A percentile compares a stretch with the other conserved stretches of the same genome.
These are phyloP conservation scores for Steccherinum ochraceum DNA, from an alignment of 768 basidiomycete species.

Conservation along the genomic window DNA sequence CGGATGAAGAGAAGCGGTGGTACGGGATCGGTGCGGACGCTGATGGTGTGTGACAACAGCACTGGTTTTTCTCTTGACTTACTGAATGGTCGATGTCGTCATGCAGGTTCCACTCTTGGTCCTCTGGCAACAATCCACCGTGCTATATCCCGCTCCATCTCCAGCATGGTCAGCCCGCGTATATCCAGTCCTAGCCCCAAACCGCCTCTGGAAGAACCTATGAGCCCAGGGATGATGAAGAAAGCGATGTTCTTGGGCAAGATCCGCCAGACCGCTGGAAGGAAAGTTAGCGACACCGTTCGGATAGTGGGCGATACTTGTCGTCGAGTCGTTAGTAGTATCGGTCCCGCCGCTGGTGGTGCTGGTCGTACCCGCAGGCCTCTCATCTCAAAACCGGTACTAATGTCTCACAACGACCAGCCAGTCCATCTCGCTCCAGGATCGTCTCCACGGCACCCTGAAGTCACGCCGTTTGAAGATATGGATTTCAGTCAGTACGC, in stretches of 20 bases:
- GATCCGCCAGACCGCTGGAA: slow-evolving; percentile 50
- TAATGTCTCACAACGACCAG: slow-evolving; percentile 22
- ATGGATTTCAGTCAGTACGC: slow-evolving; percentile 24
- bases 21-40: slow-evolving; percentile 45
- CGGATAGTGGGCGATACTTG: slow-evolving; percentile 28
- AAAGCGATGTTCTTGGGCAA: slow-evolving; percentile 65
- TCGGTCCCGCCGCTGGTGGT: slow-evolving; percentile 7
- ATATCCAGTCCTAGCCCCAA: not conserved
- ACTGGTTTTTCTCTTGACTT: too few species aligned
- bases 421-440: slow-evolving; percentile 5
- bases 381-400: slow-evolving; percentile 55
- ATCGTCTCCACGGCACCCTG: slow-evolving; percentile 12
- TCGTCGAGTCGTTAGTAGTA: slow-evolving; percentile 23
- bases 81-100: too few species aligned
- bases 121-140: not conserved
- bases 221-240: slow-evolving; percentile 54
- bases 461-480: slow-evolving; percentile 33
- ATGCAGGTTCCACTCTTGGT: too few species aligned
- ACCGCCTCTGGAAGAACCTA: slow-evolving; percentile 5
- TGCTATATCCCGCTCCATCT: not conserved
- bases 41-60: slow-evolving; percentile 5
- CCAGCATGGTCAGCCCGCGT: not conserved
- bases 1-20: slow-evolving; percentile 63
- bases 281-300: slow-evolving; percentile 63
- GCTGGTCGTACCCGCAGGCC: slow-evolving; percentile 22